A percentile compares a stretch with the other conserved stretches of the same genome.
phyloP scores from a whole-genome alignment of 768 basidiomycete species.

The Suillus alpinus region DNA sequence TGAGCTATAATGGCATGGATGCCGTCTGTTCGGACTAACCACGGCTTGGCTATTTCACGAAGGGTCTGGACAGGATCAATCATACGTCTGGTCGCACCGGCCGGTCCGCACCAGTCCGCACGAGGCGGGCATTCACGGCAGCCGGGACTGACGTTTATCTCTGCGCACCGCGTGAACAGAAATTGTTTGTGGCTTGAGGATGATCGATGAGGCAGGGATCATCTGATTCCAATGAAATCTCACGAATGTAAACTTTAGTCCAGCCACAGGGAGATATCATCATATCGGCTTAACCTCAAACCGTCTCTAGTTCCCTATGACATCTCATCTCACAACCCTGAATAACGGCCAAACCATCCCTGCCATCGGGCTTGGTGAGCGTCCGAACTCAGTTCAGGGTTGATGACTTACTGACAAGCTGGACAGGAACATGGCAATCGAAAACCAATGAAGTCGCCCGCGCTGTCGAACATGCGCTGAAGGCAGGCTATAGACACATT shows the following conservation, averaged over 20 bases:
- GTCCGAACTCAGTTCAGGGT: constrained; percentile 6
- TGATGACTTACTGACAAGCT: background rate
- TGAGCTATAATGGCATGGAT: too few relatives aligned
- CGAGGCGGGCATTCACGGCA: too few relatives aligned
- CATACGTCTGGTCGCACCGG: too few relatives aligned
- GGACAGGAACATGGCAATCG: constrained; percentile 77
- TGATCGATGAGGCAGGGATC: background rate
- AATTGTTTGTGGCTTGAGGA: background rate
- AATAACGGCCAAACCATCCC: constrained; percentile 60
- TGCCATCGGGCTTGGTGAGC: constrained; percentile 54
- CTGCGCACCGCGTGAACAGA: background rate
- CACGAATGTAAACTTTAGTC: background rate
- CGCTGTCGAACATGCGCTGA: constrained; percentile 75
- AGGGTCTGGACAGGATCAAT: too few relatives aligned
- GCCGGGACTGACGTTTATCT: background rate
- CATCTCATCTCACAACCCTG: constrained; percentile 51
- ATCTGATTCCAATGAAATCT: background rate
- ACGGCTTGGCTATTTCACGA: too few relatives aligned
- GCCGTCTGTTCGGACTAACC: too few relatives aligned
- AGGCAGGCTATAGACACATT: constrained; percentile 75
- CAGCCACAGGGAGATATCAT: background rate
- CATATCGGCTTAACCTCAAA: background rate
- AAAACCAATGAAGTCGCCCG: constrained; percentile 64
- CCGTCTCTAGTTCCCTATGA: constrained; percentile 23
- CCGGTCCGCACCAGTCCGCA: too few relatives aligned